A percentile compares a stretch with the other conserved stretches of the same genome.
Evolutionary conservation across 306 rosid species (phyloP).

Genomic region (Lupinus albus): DNA sequence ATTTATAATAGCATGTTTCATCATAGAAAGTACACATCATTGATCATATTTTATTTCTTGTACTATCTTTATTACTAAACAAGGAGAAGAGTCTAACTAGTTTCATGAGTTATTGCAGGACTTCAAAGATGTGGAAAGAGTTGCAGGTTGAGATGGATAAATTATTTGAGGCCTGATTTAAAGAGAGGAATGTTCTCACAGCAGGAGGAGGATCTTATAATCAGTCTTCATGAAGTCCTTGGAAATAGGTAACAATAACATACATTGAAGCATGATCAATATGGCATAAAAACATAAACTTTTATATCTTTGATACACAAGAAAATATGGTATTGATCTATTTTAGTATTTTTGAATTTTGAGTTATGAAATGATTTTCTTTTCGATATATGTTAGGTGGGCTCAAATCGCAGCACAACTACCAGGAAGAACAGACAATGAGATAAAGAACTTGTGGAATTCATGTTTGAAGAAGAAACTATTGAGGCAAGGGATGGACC

Average conservation of each 20-base stretch:
- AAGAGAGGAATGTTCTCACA: conserved; percentile 91
- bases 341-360: not conserved
- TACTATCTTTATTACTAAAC: conserved; percentile 8
- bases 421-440: conserved; percentile 97
- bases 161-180: conserved; percentile 88
- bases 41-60: not conserved
- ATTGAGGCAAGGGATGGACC: conserved; percentile 93
- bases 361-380: conserved; percentile 8
- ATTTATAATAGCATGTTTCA: conserved; percentile 1
- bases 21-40: not conserved
- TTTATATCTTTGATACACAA: not conserved
- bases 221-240: conserved; percentile 79
- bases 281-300: not conserved
- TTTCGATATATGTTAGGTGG: conserved; percentile 61
- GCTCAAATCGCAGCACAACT: conserved; percentile 94
- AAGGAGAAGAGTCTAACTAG: not conserved
- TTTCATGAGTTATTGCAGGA: conserved; percentile 53
- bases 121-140: conserved; percentile 94
- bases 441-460: conserved; percentile 95
- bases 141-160: conserved; percentile 92
- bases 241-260: conserved; percentile 81
- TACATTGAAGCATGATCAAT: conserved; percentile 3
- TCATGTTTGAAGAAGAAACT: conserved; percentile 93
- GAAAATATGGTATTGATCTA: conserved; percentile 11
- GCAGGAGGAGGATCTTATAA: conserved; percentile 81